Evolutionary conservation across 352 stramenopile species (phyloP).

Genomic region (Phytophthora ramorum): DNA sequence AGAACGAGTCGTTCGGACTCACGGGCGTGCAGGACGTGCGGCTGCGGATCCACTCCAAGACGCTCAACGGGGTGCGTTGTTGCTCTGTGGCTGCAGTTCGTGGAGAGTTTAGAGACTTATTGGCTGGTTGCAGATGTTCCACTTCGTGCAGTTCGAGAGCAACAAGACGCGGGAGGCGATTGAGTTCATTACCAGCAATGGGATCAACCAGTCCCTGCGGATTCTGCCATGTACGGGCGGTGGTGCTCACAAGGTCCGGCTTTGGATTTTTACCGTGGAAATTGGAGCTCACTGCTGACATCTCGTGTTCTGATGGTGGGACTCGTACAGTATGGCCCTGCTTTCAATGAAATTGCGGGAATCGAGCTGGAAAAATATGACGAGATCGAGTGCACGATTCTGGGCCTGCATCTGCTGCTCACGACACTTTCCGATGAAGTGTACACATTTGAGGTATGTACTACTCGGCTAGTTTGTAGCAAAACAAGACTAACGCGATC

Average conservation of each 20-base stretch:
- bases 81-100: neutral
- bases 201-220: constrained; percentile 83
- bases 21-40: constrained; percentile 91
- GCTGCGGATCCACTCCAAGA: constrained; percentile 85
- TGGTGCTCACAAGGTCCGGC: constrained; percentile 81
- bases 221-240: constrained; percentile 83
- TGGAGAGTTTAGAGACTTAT: neutral
- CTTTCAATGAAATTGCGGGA: constrained; percentile 79
- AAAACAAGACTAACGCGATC: constrained; percentile 11
- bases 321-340: constrained; percentile 58
- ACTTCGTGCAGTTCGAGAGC: constrained; percentile 95
- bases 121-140: constrained; percentile 78
- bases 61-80: constrained; percentile 85
- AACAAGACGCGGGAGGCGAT: constrained; percentile 78
- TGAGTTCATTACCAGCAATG: constrained; percentile 77
- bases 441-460: constrained; percentile 95
- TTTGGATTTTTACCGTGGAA: neutral
- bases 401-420: constrained; percentile 97
- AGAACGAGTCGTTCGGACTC: constrained; percentile 80
- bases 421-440: constrained; percentile 96
- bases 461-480: neutral
- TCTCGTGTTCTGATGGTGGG: neutral
- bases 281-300: neutral
- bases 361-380: constrained; percentile 89
- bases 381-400: constrained; percentile 97